These are phyloP conservation scores for Dendrobium officinale DNA, from an alignment of 106 monocot genomes.

Conservation along the genomic window DNA sequence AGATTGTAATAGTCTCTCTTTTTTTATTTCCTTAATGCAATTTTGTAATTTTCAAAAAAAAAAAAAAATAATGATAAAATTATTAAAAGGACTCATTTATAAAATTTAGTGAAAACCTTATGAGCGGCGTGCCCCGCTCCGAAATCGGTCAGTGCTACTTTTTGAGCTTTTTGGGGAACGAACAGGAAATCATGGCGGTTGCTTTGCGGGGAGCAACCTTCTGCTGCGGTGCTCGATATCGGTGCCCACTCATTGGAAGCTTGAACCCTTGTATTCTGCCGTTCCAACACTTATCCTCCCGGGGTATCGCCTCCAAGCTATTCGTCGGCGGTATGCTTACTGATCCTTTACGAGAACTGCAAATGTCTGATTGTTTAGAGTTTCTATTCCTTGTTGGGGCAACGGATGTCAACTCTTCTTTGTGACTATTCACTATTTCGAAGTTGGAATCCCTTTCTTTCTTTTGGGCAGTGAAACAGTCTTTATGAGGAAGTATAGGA, in stretches of 20 bases:
- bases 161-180: not conserved
- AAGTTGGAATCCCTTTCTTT: not conserved
- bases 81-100: no score
- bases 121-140: not conserved
- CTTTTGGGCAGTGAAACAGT: not conserved
- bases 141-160: not conserved
- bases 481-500: not conserved
- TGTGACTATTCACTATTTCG: not conserved
- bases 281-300: not conserved
- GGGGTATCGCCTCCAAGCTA: slow-evolving; percentile 3
- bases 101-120: no score
- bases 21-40: no score
- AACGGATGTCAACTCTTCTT: not conserved
- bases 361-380: not conserved
- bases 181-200: not conserved
- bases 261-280: not conserved
- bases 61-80: no score
- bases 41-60: no score
- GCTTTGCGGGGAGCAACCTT: not conserved
- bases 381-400: not conserved
- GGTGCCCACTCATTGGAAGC: not conserved
- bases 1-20: no score
- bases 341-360: not conserved
- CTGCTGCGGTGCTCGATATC: not conserved
- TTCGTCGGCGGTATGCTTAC: slow-evolving; percentile 4